Percentiles rank a stretch among this genome's conserved stretches.
These are phyloP conservation scores for Eragrostis curvula DNA, from an alignment of 176 grass and related monocot species.

Conservation along the genomic window DNA sequence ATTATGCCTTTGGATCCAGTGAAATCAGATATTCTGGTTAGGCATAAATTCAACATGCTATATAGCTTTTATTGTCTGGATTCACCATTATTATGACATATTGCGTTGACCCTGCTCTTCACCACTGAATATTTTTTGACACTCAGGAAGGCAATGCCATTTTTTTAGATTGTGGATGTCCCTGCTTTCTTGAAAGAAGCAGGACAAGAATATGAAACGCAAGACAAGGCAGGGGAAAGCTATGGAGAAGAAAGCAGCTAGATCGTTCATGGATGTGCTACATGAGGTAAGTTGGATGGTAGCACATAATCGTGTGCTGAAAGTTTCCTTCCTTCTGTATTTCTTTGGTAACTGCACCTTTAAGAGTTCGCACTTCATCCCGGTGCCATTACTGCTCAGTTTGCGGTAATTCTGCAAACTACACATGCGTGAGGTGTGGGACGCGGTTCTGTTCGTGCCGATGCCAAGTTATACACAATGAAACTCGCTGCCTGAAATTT, in stretches of 20 bases:
- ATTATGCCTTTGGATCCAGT: no score
- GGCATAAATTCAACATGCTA: no score
- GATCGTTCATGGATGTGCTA: constrained; percentile 88
- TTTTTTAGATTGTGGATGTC: neutral
- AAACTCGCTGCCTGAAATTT: constrained; percentile 89
- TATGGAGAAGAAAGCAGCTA: constrained; percentile 66
- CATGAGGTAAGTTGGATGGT: constrained; percentile 54
- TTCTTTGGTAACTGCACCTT: neutral
- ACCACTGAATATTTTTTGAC: no score
- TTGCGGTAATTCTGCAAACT: constrained; percentile 65
- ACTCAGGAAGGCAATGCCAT: no score
- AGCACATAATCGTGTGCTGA: neutral
- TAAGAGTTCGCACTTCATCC: constrained; percentile 46
- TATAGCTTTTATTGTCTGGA: no score
- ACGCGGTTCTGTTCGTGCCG: constrained; percentile 88
- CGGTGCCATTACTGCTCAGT: constrained; percentile 81
- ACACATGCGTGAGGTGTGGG: constrained; percentile 78
- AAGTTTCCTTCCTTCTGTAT: constrained; percentile 6
- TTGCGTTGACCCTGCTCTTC: no score
- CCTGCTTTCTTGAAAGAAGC: constrained; percentile 56
- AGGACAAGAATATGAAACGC: constrained; percentile 85
- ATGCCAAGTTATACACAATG: constrained; percentile 91
- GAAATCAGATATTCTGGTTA: no score
- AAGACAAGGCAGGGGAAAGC: constrained; percentile 96
- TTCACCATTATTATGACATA: no score